Evolutionary conservation across 768 basidiomycete genomes (phyloP).

Genomic region (Boletales sp.): DNA sequence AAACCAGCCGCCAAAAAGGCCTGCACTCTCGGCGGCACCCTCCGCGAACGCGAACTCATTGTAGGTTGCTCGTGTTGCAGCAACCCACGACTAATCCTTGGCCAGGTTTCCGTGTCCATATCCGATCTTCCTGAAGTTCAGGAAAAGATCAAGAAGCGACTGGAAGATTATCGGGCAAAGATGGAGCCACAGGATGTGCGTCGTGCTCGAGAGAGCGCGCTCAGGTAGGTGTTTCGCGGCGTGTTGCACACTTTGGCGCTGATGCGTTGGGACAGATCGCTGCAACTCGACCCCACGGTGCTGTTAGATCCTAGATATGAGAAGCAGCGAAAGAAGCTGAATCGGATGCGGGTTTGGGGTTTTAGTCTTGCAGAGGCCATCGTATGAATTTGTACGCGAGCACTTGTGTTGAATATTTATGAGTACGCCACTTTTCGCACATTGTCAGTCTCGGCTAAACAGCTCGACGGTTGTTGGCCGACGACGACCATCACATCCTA

Average conservation of each 20-base stretch:
- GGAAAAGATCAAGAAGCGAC: conserved; percentile 26
- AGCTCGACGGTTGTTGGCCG: neutral
- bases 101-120: conserved; percentile 26
- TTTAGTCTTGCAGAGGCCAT: conserved; percentile 16
- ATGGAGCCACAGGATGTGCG: conserved; percentile 12
- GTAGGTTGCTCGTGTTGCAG: conserved; percentile 31
- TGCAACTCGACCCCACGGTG: conserved; percentile 25
- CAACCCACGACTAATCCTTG: neutral
- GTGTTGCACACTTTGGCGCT: neutral
- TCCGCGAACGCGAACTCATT: conserved; percentile 38
- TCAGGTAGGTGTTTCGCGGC: conserved; percentile 11
- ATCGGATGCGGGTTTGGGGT: conserved; percentile 10
- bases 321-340: neutral
- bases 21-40: conserved; percentile 35
- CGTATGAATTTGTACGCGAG: conserved; percentile 6
- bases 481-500: conserved; percentile 9
- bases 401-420: too few species aligned
- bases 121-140: conserved; percentile 33
- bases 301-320: conserved; percentile 16
- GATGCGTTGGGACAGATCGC: conserved; percentile 16
- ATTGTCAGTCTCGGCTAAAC: conserved; percentile 2
- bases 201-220: conserved; percentile 23
- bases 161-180: conserved; percentile 21
- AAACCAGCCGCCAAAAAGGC: conserved; percentile 38
- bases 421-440: conserved; percentile 5